Conservation (phyloP, 176 grass and related monocot genomes). For the Musa schizocarpa region DNA sequence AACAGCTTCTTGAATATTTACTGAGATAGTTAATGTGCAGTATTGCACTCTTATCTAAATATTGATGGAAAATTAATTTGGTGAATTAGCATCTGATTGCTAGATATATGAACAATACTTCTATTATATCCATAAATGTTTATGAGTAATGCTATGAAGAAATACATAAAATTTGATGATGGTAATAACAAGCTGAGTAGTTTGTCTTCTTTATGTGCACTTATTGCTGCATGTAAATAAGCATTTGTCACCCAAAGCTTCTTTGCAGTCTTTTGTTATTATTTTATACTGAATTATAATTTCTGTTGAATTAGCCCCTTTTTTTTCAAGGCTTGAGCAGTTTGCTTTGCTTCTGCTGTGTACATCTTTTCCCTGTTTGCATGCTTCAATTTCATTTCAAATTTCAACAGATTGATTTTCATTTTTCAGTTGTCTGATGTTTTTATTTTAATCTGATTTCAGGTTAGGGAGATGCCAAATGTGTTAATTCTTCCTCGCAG, state of each 20-base stretch:
- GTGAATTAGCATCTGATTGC: not conserved
- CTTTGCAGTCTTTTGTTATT: no score
- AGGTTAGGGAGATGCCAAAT: constrained; percentile 98
- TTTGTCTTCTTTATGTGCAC: no score
- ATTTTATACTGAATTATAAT: no score
- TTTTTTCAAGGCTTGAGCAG: not conserved
- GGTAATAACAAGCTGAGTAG: no score
- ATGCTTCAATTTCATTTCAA: not conserved
- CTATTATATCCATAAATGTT: no score
- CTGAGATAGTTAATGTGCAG: not conserved
- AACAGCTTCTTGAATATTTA: not conserved
- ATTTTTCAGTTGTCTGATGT: not conserved
- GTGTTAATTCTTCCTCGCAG: constrained; percentile 91
- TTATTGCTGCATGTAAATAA: no score
- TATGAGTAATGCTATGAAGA: no score
- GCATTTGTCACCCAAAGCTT: no score
- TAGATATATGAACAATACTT: not conserved
- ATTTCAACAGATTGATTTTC: not conserved
- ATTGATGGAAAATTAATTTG: not conserved
- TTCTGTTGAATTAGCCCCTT: not conserved
- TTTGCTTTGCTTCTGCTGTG: not conserved
- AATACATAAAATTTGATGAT: no score
- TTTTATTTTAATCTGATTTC: constrained; percentile 21
- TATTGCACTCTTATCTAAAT: not conserved
- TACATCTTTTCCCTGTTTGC: not conserved